A percentile compares a stretch with the other conserved stretches of the same genome.
These are phyloP conservation scores for Amesomyces nigricolor DNA, from an alignment of 2,329 filamentous ascomycete genomes.

Conservation along the genomic window DNA sequence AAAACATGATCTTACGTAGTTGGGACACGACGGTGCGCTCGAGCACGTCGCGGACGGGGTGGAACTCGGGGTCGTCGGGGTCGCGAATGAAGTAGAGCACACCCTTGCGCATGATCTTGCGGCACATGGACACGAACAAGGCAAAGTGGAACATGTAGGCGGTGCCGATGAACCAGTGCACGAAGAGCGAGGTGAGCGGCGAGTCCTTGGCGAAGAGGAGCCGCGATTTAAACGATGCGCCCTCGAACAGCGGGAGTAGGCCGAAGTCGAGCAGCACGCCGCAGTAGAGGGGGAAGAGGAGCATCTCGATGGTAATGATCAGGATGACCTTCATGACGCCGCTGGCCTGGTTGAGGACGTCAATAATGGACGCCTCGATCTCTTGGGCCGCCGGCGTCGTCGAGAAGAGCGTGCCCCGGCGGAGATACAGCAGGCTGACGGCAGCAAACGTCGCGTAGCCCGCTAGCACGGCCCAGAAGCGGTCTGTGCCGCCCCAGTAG, in stretches of 20 bases:
- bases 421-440: slow-evolving; percentile 72
- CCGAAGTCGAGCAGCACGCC: slow-evolving; percentile 85
- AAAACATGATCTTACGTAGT: slow-evolving; percentile 92
- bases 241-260: slow-evolving; percentile 80
- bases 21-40: slow-evolving; percentile 90
- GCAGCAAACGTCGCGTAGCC: slow-evolving; percentile 72
- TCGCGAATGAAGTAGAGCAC: slow-evolving; percentile 98
- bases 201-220: slow-evolving; percentile 71
- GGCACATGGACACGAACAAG: slow-evolving; percentile 96
- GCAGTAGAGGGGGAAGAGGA: slow-evolving; percentile 93
- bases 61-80: slow-evolving; percentile 96
- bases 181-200: slow-evolving; percentile 86
- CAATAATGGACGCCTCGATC: slow-evolving; percentile 72
- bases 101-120: slow-evolving; percentile 92
- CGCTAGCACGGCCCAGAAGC: slow-evolving; percentile 65
- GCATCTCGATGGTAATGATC: slow-evolving; percentile 99
- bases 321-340: slow-evolving; percentile 96
- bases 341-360: slow-evolving; percentile 84
- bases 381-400: slow-evolving; percentile 49
- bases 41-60: slow-evolving; percentile 92
- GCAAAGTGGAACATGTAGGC: slow-evolving; percentile 99
- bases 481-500: slow-evolving; percentile 61
- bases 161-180: slow-evolving; percentile 98
- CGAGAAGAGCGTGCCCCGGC: slow-evolving; percentile 64
- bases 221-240: slow-evolving; percentile 70